These are phyloP conservation scores for Talaromyces sp. DNA, from an alignment of 2,329 filamentous ascomycete species.

Conservation along the genomic window DNA sequence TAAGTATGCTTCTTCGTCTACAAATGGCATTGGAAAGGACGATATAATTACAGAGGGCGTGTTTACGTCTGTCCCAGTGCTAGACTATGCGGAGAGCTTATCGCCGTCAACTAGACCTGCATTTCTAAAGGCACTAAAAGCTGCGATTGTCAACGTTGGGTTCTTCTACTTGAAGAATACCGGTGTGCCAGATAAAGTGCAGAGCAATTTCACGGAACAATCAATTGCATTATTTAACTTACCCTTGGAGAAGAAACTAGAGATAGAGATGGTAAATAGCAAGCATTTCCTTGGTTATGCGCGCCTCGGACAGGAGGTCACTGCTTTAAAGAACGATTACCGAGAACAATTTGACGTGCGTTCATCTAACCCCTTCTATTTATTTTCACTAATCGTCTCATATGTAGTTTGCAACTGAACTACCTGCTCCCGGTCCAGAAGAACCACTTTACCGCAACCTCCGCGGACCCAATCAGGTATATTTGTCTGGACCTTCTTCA, in stretches of 20 bases:
- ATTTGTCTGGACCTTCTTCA: background rate
- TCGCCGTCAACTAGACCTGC: slow-evolving; percentile 23
- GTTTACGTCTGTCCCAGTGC: slow-evolving; percentile 32
- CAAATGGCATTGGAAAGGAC: background rate
- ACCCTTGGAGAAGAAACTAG: slow-evolving; percentile 46
- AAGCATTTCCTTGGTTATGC: slow-evolving; percentile 39
- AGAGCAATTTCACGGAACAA: slow-evolving; percentile 34
- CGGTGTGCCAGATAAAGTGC: slow-evolving; percentile 24
- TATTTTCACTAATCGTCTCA: background rate
- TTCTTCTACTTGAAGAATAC: slow-evolving; percentile 36
- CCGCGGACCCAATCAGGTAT: slow-evolving; percentile 36
- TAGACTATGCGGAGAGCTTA: slow-evolving; percentile 28
- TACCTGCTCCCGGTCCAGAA: slow-evolving; percentile 32
- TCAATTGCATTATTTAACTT: slow-evolving; percentile 45
- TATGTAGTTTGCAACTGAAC: slow-evolving; percentile 34
- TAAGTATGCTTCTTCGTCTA: background rate
- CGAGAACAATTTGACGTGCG: slow-evolving; percentile 38
- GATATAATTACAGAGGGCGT: slow-evolving; percentile 3
- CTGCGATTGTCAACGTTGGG: slow-evolving; percentile 35
- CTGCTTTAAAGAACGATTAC: slow-evolving; percentile 31
- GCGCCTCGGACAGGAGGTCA: slow-evolving; percentile 34
- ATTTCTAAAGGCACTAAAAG: slow-evolving; percentile 30
- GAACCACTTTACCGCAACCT: slow-evolving; percentile 37
- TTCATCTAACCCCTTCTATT: background rate
- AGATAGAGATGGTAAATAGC: slow-evolving; percentile 46